phyloP scores from a whole-genome alignment of 352 stramenopile genomes.

The Pythium volutum region DNA sequence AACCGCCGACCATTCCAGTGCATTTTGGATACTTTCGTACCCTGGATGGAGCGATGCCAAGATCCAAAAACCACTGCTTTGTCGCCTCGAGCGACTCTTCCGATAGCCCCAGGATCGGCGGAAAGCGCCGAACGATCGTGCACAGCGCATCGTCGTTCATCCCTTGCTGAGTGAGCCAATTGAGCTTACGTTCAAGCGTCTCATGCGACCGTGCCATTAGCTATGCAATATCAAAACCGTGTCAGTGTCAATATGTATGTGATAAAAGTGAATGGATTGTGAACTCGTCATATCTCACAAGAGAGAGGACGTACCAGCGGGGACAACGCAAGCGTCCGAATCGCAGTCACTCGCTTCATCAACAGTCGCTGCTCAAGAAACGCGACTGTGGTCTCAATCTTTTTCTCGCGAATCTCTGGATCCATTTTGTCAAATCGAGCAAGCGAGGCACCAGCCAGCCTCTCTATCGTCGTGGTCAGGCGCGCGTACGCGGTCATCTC shows the following conservation, averaged over 20 bases:
- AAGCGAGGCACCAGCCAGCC: too few species aligned
- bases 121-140: constrained; percentile 4
- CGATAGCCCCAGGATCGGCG: constrained; percentile 13
- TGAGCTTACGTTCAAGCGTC: constrained; percentile 12
- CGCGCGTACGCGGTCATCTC: background rate
- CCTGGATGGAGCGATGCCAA: constrained; percentile 11
- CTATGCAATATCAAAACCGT: background rate
- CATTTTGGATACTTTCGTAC: too few species aligned
- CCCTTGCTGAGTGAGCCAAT: constrained; percentile 7
- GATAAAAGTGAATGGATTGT: too few species aligned
- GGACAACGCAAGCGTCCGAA: background rate
- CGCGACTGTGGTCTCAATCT: background rate
- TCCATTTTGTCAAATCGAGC: background rate
- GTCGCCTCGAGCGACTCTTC: constrained; percentile 9
- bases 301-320: background rate
- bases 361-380: background rate
- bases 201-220: constrained; percentile 1
- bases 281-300: too few species aligned
- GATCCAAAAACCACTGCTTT: constrained; percentile 16
- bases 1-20: too few species aligned
- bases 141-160: background rate
- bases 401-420: background rate
- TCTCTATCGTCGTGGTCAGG: background rate
- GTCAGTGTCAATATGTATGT: too few species aligned
- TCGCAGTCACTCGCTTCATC: background rate